Evolutionary conservation across 129 eudicot genomes (phyloP), one percentile per base, ranked within the genome.

Genomic region (Flaveria brownii): DNA sequence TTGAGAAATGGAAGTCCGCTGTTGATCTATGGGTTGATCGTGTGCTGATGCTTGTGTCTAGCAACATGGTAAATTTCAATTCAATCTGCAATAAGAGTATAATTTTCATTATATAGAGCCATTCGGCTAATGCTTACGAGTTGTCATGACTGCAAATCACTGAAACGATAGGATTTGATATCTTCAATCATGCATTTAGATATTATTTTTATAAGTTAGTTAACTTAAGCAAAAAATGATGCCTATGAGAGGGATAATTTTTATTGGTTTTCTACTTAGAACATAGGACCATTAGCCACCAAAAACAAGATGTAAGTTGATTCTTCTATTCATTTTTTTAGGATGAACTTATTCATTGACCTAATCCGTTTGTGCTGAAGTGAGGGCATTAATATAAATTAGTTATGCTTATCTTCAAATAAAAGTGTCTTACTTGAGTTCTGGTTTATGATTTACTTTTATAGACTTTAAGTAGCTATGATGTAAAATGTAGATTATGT

Each of bases 21-120:
- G 83, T 91, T 23, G 97, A 94, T 78, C 71, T 80, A 1, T 94
- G 99, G 97, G 62, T 91, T 69, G 70, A 86, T 33, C 93, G 92
- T 9, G 26, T 94, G 55, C 78, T 89, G 68, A 25, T 82, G 62
- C 90, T 94, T 3, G 82, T 86, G 25, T 81, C 88, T 16, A 77
- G 84, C 54, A 78, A 81, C 70, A 78, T 74, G 99, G 99, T 94
- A 77, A 76, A 33, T 84, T 70, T 59, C 51, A 12, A 11, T 71
- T 45, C 54, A 65, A 33, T 59, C 28, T 60, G 56, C 42, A 23
- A 46, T 30, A 12, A 10, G 71, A 50, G 26, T 23, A 12, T 41
- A 13, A 16, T 9, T 45, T 45, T 45, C 7, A 41, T 23, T 73
- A 14, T 7, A 55, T 1, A 28, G 54, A 57, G 50, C 50, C 2